Evolutionary conservation across 1,284 basidiomycete species (phyloP).

Genomic region (Boletus sp.): DNA sequence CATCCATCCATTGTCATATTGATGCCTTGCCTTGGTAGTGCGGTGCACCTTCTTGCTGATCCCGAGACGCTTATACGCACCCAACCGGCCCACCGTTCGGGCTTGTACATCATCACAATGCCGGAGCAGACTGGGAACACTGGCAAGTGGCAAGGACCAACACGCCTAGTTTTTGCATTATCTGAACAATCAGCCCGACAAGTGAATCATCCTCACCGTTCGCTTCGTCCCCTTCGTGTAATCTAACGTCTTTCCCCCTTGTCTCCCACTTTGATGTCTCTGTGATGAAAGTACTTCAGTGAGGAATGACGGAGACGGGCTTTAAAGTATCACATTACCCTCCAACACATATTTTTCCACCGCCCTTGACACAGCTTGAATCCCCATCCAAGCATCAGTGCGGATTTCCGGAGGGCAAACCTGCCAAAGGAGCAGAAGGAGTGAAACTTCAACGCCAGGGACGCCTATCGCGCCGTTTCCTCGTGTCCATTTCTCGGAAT

Average conservation of each 20-base stretch:
- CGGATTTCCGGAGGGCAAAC: background rate
- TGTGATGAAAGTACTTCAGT: background rate
- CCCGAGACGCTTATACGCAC: constrained; percentile 24
- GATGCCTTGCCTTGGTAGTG: constrained; percentile 14
- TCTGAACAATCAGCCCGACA: background rate
- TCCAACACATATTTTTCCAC: background rate
- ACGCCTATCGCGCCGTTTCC: background rate
- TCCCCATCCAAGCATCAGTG: background rate
- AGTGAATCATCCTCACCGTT: constrained; percentile 2
- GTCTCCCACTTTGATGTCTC: background rate
- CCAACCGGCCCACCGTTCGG: constrained; percentile 48
- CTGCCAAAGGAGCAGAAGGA: background rate
- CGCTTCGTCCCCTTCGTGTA: background rate
- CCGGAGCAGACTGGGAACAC: constrained; percentile 10
- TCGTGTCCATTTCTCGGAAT: background rate
- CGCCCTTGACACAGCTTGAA: background rate
- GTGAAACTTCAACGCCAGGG: too few relatives aligned
- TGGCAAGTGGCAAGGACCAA: too few relatives aligned
- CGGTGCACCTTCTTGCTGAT: constrained; percentile 28
- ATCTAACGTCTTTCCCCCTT: background rate
- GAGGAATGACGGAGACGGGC: background rate
- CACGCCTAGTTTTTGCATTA: constrained; percentile 1
- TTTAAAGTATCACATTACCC: background rate
- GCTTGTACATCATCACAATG: constrained; percentile 49
- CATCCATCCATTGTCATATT: background rate